Percentiles rank a stretch among this genome's conserved stretches.
Conservation (phyloP, 2,329 filamentous ascomycete species). For the Phaeophleospora eucalypticola region DNA sequence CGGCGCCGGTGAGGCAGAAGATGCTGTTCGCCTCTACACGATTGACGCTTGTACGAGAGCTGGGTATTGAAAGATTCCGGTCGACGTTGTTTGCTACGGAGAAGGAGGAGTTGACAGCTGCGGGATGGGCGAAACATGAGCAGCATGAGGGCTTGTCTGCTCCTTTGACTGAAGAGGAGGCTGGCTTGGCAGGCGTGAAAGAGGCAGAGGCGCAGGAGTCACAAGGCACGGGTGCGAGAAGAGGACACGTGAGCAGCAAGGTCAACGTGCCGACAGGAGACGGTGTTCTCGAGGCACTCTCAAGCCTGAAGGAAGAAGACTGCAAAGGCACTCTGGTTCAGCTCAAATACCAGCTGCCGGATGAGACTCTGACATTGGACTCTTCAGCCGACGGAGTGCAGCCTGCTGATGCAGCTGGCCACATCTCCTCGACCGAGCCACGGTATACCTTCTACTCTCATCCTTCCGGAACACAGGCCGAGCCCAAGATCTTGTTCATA, state of each 20-base stretch:
- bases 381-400: constrained; percentile 50
- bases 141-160: constrained; percentile 58
- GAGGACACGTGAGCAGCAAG: constrained; percentile 43
- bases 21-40: constrained; percentile 80
- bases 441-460: constrained; percentile 76
- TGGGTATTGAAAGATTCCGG: constrained; percentile 73
- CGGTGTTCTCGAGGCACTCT: constrained; percentile 62
- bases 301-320: constrained; percentile 50
- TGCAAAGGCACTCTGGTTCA: constrained; percentile 23
- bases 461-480: constrained; percentile 46
- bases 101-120: constrained; percentile 62
- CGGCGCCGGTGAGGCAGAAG: constrained; percentile 76
- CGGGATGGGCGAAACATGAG: constrained; percentile 70
- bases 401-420: constrained; percentile 54
- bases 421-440: constrained; percentile 65
- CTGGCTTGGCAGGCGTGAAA: constrained; percentile 66
- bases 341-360: constrained; percentile 48
- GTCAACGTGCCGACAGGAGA: constrained; percentile 55
- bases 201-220: constrained; percentile 70
- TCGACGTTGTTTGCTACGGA: constrained; percentile 71
- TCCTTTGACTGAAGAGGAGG: constrained; percentile 75
- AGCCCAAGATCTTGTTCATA: constrained; percentile 65
- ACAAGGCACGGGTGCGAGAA: constrained; percentile 62
- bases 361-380: constrained; percentile 66
- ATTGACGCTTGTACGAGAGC: constrained; percentile 68